Conservation (phyloP, 331 rosid genomes). For the Malus hybrid region DNA sequence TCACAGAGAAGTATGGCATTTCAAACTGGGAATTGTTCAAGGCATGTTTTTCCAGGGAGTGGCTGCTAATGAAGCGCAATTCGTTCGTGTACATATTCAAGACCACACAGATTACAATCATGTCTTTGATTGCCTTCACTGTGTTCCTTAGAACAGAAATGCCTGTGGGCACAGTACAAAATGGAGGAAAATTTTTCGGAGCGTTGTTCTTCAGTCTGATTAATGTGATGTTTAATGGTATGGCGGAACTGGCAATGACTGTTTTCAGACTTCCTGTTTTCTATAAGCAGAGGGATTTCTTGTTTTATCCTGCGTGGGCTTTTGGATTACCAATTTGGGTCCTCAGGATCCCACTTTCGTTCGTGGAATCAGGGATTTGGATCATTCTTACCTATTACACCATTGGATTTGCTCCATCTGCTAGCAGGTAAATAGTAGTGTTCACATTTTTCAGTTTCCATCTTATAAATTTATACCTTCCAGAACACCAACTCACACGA, state of each 20-base stretch:
- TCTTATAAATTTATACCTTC: background rate
- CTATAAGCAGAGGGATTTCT: slow-evolving; percentile 55
- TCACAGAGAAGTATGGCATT: slow-evolving; percentile 29
- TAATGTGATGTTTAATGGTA: slow-evolving; percentile 62
- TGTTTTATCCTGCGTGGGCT: slow-evolving; percentile 65
- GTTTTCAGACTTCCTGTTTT: slow-evolving; percentile 48
- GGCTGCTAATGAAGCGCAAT: slow-evolving; percentile 45
- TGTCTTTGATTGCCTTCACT: slow-evolving; percentile 33
- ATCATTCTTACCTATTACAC: slow-evolving; percentile 49
- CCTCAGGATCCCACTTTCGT: slow-evolving; percentile 49
- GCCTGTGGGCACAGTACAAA: slow-evolving; percentile 33
- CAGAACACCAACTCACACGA: background rate
- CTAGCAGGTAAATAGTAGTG: slow-evolving; percentile 36
- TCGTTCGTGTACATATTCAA: slow-evolving; percentile 46
- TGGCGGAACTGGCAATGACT: slow-evolving; percentile 46
- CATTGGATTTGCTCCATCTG: slow-evolving; percentile 65
- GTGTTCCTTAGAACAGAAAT: slow-evolving; percentile 49
- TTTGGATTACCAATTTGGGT: slow-evolving; percentile 43
- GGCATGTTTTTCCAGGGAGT: slow-evolving; percentile 61
- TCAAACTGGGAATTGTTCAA: slow-evolving; percentile 37
- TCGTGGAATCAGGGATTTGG: slow-evolving; percentile 48
- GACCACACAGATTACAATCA: slow-evolving; percentile 31
- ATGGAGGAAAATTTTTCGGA: slow-evolving; percentile 38
- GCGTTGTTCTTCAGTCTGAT: slow-evolving; percentile 50
- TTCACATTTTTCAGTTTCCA: background rate